These are phyloP conservation scores for Rhamnella rubrinervis DNA, from an alignment of 331 rosid species.

Conservation along the genomic window DNA sequence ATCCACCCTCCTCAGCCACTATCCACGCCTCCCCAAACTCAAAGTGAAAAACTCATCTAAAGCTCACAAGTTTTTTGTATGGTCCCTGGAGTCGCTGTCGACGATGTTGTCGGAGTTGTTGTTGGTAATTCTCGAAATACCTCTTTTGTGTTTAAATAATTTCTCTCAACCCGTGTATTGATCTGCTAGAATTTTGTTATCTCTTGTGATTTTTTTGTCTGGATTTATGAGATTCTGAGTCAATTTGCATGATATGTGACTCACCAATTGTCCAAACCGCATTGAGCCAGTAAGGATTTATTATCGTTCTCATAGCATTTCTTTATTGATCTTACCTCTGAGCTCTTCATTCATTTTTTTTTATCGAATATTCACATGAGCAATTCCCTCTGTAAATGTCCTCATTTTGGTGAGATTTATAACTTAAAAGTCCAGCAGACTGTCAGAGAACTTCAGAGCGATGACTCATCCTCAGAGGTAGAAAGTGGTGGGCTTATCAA, in stretches of 20 bases:
- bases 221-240: no score
- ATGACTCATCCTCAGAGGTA: slow-evolving; percentile 36
- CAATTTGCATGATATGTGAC: slow-evolving; percentile 38
- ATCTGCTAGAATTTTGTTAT: no score
- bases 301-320: slow-evolving; percentile 18
- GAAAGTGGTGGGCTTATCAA: slow-evolving; percentile 11
- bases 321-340: slow-evolving; percentile 13
- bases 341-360: slow-evolving; percentile 6
- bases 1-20: no score
- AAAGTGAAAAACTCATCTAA: no score
- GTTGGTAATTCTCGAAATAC: no score
- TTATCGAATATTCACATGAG: slow-evolving; percentile 32
- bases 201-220: no score
- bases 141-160: no score
- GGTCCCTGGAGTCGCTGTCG: no score
- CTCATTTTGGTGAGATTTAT: slow-evolving; percentile 29
- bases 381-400: slow-evolving; percentile 30
- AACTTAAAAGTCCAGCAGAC: slow-evolving; percentile 23
- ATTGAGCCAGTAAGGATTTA: slow-evolving; percentile 38
- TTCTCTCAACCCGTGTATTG: no score
- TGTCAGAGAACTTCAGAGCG: slow-evolving; percentile 20
- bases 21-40: no score
- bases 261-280: slow-evolving; percentile 41
- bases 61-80: no score
- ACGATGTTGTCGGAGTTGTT: no score